Conservation (phyloP, 179 eudicot species). For the Sideroxylon spinosum region DNA sequence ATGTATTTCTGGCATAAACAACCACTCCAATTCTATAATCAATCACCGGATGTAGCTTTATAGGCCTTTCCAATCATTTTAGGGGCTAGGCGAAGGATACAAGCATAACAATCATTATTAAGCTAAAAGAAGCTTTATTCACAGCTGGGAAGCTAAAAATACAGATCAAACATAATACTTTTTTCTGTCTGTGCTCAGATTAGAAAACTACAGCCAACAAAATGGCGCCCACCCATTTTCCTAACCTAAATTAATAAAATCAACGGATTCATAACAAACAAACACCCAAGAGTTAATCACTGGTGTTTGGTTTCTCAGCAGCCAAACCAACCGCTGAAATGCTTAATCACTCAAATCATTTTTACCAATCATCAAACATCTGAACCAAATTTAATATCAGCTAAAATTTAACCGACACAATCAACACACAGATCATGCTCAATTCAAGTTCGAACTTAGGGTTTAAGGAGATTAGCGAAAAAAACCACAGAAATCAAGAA, state of each 20-base stretch:
- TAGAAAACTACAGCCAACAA: background rate
- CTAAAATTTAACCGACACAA: background rate
- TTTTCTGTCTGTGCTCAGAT: background rate
- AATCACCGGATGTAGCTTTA: background rate
- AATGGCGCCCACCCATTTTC: background rate
- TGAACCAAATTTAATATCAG: background rate
- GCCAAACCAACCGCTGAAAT: background rate
- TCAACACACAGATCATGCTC: background rate
- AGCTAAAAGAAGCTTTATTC: background rate
- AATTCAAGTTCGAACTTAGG: constrained; percentile 3
- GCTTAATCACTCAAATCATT: background rate
- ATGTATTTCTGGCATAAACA: too few species aligned
- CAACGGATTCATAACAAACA: background rate
- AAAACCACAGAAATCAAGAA: background rate
- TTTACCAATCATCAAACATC: background rate
- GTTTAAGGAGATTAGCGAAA: constrained; percentile 1
- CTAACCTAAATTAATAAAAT: too few species aligned
- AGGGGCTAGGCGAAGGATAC: background rate
- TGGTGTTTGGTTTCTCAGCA: background rate
- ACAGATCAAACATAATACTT: background rate
- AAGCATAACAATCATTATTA: background rate
- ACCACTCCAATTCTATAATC: background rate
- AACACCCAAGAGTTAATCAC: background rate
- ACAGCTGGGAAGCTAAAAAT: background rate
- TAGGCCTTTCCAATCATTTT: too few species aligned